phyloP scores from a whole-genome alignment of 305 asterid genomes.

The Solanum hybrid region DNA sequence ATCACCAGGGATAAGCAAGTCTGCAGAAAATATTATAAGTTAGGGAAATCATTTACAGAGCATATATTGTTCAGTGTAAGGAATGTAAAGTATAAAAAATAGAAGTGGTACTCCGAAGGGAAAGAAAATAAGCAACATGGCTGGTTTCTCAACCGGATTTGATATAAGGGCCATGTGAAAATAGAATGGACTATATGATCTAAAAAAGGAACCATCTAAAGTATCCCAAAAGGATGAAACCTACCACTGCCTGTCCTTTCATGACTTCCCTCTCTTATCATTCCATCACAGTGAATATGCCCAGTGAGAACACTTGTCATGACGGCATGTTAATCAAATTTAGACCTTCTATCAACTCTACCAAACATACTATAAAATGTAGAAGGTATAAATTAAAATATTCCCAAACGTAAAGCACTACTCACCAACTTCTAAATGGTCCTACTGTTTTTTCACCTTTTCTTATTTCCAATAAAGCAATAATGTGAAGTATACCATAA shows the following conservation, averaged over 20 bases:
- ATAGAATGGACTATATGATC: not conserved
- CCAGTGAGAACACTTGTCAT: not conserved
- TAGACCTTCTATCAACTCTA: not conserved
- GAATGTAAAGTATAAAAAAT: not conserved
- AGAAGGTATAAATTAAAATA: not conserved
- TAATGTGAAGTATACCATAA: not conserved
- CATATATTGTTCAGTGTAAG: not conserved
- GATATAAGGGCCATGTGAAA: not conserved
- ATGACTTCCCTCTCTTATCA: not conserved
- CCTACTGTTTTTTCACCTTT: not conserved
- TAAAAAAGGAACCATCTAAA: not conserved
- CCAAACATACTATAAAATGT: not conserved
- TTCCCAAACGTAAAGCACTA: not conserved
- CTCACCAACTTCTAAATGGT: not conserved
- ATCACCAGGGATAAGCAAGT: constrained; percentile 32
- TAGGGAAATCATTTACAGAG: not conserved
- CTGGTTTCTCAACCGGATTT: not conserved
- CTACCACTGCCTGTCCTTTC: not conserved
- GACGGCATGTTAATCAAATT: not conserved
- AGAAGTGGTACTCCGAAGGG: not conserved
- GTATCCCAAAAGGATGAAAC: not conserved
- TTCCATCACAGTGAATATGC: not conserved
- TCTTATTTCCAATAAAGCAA: not conserved
- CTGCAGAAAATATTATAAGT: constrained; percentile 11
- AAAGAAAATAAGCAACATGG: not conserved